Percentiles rank a stretch among this genome's conserved stretches.
Evolutionary conservation across 768 basidiomycete genomes (phyloP).

Genomic region (Saitozyma podzolica): DNA sequence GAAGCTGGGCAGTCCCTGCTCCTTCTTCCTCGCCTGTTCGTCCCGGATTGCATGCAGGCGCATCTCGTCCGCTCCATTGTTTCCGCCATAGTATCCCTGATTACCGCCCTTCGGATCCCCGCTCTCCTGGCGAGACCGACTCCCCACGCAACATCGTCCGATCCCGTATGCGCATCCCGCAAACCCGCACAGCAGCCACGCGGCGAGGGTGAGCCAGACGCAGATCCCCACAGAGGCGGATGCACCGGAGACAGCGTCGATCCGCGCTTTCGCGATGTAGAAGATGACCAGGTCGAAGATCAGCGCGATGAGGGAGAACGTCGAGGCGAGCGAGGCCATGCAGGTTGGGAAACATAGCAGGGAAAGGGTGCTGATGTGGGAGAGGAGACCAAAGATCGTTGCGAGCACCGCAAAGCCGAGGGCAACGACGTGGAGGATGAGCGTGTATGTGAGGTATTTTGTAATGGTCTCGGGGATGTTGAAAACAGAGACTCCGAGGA

Average conservation of each 20-base stretch:
- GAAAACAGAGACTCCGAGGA: constrained; percentile 69
- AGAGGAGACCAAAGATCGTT: constrained; percentile 78
- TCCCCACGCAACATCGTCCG: constrained; percentile 77
- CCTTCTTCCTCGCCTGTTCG: constrained; percentile 39
- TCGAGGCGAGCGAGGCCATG: constrained; percentile 66
- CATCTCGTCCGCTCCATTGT: constrained; percentile 47
- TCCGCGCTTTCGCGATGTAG: constrained; percentile 80
- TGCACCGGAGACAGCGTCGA: constrained; percentile 72
- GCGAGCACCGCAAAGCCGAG: constrained; percentile 70
- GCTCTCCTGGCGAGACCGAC: constrained; percentile 13
- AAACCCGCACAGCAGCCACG: constrained; percentile 56
- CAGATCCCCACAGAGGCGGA: constrained; percentile 71
- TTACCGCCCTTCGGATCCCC: constrained; percentile 28
- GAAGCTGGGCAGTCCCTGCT: constrained; percentile 42
- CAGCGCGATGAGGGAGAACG: constrained; percentile 78
- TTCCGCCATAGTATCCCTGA: constrained; percentile 7
- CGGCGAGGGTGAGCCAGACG: constrained; percentile 50
- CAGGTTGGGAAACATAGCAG: constrained; percentile 54
- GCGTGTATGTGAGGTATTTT: constrained; percentile 93
- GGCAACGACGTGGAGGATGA: constrained; percentile 88
- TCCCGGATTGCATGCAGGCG: constrained; percentile 31
- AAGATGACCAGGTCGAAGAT: constrained; percentile 90
- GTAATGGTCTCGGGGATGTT: constrained; percentile 75
- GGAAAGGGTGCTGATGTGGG: constrained; percentile 78
- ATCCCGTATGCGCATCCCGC: constrained; percentile 83